A percentile compares a stretch with the other conserved stretches of the same genome.
phyloP scores from a whole-genome alignment of 371 early-diverging fungal genomes.

The Mucor indicus region DNA sequence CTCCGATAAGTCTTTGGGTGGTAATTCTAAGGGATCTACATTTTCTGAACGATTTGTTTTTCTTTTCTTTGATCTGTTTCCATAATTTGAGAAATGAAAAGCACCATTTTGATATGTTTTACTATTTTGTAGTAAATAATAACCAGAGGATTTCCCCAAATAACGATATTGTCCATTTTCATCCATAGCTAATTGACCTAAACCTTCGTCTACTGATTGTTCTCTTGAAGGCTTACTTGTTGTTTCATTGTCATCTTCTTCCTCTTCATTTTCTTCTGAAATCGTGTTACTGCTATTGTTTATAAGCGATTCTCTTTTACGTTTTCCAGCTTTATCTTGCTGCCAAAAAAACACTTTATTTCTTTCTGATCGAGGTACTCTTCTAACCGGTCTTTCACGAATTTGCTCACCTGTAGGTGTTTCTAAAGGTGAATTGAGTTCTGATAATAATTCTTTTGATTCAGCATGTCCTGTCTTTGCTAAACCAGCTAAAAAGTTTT shows the following conservation, averaged over 20 bases:
- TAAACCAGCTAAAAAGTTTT: constrained; percentile 52
- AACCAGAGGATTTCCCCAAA: constrained; percentile 47
- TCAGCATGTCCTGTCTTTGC: constrained; percentile 49
- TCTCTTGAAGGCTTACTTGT: constrained; percentile 5
- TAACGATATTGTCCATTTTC: constrained; percentile 47
- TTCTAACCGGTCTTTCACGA: constrained; percentile 29
- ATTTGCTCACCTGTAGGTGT: constrained; percentile 48
- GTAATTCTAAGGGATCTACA: constrained; percentile 29
- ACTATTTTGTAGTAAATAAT: constrained; percentile 42
- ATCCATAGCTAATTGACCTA: constrained; percentile 44
- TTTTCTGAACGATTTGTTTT: constrained; percentile 2
- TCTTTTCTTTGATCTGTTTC: constrained; percentile 25
- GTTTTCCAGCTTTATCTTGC: constrained; percentile 20
- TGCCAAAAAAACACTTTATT: constrained; percentile 29
- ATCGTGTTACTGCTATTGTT: neutral
- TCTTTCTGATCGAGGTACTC: constrained; percentile 25
- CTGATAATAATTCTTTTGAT: constrained; percentile 49
- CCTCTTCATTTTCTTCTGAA: neutral
- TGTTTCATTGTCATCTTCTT: neutral
- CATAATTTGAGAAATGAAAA: constrained; percentile 33
- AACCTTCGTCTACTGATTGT: constrained; percentile 24
- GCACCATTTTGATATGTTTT: constrained; percentile 45
- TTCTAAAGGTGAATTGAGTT: constrained; percentile 54
- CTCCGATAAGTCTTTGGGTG: constrained; percentile 52
- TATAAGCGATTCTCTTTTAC: constrained; percentile 12